Base-by-base conservation (phyloP, 768 basidiomycete species). In the Daedaleopsis sinensis region DNA sequence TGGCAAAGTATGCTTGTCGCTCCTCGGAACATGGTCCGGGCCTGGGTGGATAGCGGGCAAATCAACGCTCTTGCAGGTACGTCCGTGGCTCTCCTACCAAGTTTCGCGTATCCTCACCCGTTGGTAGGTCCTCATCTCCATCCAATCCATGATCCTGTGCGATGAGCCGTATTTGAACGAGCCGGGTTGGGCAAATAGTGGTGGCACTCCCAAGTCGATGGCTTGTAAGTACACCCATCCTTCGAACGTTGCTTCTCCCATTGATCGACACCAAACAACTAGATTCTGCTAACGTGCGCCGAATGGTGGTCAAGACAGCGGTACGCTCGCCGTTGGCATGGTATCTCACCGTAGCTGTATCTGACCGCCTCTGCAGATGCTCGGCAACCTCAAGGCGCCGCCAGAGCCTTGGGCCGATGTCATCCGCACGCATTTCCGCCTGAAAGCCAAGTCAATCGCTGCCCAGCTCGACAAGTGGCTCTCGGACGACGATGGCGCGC, bases 141-240 rank as follows among this genome's bases (percentile, higher is more conserved):
- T 98, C 36, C 96, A 97, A 77, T 94, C 93, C 16, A 94, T 98
- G 92, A 96, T 97, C 66, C 78, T 97, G 24, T 95, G 91, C 63
- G 96, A 96, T 19, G 95, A 94, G 68, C 93, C 96, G 10, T 96
- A 95, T 72, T 74, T 94, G 62, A 96, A 96, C 66, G 95, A 98
- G 72, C 95, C 95, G 19, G 94, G 90, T 24, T 93, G 91, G 91
- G 88, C 91, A 21, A 76, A 75, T 44, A 82, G 84, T 58, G 85
- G 81, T 16, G 93, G 93, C 27, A 90, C 87, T 24, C 82, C 90
- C 2, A 82, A 85, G 65, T 94, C 93, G 36, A 80, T 79, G 67
- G 86, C 89, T 50, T 95, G 93, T 94, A 73, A 74, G 85, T 73
- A 16, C 23, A 23, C 46, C 21, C 21, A 23, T 49, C 10, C 21